Percentiles rank a stretch among this genome's conserved stretches.
phyloP scores from a whole-genome alignment of 202 grass and related monocot genomes.

The Dendrocalamus latiflorus region DNA sequence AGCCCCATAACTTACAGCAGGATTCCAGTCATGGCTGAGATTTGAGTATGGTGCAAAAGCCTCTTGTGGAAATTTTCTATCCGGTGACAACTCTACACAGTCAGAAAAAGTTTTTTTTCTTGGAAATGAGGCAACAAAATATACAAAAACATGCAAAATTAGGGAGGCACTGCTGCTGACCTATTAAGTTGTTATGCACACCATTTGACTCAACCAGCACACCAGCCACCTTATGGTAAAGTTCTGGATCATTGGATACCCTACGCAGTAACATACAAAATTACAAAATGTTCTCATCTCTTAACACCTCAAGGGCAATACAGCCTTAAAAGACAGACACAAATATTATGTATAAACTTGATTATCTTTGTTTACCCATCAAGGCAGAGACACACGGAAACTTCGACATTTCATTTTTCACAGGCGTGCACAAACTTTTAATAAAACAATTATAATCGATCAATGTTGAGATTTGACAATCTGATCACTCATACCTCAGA shows the following conservation, averaged over 20 bases:
- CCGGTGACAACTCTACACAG: slow-evolving; percentile 72
- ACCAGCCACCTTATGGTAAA: slow-evolving; percentile 69
- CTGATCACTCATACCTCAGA: slow-evolving; percentile 42
- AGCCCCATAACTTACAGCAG: slow-evolving; percentile 68
- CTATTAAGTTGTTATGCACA: slow-evolving; percentile 40
- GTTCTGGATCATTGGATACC: slow-evolving; percentile 64
- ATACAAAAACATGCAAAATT: slow-evolving; percentile 20
- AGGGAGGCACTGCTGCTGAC: slow-evolving; percentile 21
- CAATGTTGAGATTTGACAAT: background rate
- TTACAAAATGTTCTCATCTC: slow-evolving; percentile 23
- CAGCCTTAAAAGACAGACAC: background rate
- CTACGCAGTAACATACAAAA: slow-evolving; percentile 36
- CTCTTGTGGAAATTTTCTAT: slow-evolving; percentile 86
- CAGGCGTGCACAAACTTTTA: background rate
- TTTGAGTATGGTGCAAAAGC: slow-evolving; percentile 87
- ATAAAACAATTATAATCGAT: background rate
- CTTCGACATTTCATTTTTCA: background rate
- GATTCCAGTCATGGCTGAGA: slow-evolving; percentile 87
- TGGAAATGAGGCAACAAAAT: slow-evolving; percentile 1
- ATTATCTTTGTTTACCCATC: background rate
- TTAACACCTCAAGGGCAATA: slow-evolving; percentile 2
- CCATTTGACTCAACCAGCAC: slow-evolving; percentile 81
- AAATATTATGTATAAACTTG: background rate
- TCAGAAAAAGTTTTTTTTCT: slow-evolving; percentile 19
- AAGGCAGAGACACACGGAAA: slow-evolving; percentile 8